phyloP scores from a whole-genome alignment of 805 yeast species.

The Metschnikowia aberdeeniae region DNA sequence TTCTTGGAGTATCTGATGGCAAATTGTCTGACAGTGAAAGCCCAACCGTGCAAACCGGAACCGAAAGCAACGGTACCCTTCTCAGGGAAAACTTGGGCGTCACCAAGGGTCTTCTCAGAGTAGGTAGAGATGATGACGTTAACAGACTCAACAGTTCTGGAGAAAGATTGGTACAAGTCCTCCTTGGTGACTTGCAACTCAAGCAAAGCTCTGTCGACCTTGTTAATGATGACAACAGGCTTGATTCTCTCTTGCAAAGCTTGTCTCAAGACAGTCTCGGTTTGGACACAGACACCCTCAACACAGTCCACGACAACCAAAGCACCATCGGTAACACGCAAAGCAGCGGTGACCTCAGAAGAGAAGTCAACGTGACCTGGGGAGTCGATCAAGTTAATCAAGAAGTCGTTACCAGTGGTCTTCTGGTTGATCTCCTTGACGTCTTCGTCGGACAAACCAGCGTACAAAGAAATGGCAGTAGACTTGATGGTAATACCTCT shows the following conservation, averaged over 20 bases:
- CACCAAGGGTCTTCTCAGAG: conserved; percentile 87
- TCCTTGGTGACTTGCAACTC: conserved; percentile 99
- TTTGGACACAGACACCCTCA: conserved; percentile 99
- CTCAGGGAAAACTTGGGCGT: conserved; percentile 98
- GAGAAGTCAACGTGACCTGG: conserved; percentile 99
- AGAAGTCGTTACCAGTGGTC: conserved; percentile 89
- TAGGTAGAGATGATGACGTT: conserved; percentile 97
- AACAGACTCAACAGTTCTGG: conserved; percentile 99
- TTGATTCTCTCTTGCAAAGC: conserved; percentile 98
- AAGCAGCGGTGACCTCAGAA: conserved; percentile 99
- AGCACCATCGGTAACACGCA: conserved; percentile 99
- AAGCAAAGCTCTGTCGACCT: conserved; percentile 98
- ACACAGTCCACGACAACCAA: conserved; percentile 98
- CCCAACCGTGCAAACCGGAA: conserved; percentile 99
- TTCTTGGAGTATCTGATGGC: conserved; percentile 98
- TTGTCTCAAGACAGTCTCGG: conserved; percentile 99
- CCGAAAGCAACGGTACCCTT: conserved; percentile 99
- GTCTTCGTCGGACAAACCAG: conserved; percentile 83
- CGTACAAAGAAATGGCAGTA: conserved; percentile 94
- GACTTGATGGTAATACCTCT: conserved; percentile 99
- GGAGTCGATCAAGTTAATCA: conserved; percentile 97
- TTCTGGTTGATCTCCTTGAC: conserved; percentile 87
- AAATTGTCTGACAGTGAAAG: conserved; percentile 98
- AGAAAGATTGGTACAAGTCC: conserved; percentile 95
- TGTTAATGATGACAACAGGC: conserved; percentile 98